These are phyloP conservation scores for Cyclotella baltica DNA, from an alignment of 108 stramenopile genomes.

Conservation along the genomic window DNA sequence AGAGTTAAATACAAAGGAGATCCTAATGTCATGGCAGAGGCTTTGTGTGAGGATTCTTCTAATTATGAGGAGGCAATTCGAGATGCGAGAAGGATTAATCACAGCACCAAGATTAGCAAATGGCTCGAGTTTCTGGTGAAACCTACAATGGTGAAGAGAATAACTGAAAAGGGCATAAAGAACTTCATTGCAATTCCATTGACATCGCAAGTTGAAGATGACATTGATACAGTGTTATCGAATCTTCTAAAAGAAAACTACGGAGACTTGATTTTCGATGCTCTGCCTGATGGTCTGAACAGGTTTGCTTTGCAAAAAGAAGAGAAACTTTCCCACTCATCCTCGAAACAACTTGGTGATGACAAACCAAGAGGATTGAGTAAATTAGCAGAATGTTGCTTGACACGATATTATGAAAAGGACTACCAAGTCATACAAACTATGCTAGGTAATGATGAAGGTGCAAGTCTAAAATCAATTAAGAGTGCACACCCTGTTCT, in stretches of 20 bases:
- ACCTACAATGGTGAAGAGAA: background rate
- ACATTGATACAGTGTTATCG: constrained; percentile 4
- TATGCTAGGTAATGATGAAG: constrained; percentile 21
- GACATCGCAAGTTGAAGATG: background rate
- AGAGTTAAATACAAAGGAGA: constrained; percentile 16
- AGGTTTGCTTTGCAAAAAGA: background rate
- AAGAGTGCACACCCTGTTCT: constrained; percentile 20
- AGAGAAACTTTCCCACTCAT: background rate
- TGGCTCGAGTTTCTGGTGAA: constrained; percentile 34
- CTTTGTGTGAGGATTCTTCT: constrained; percentile 23
- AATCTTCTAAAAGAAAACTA: background rate
- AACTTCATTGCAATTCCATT: constrained; percentile 30
- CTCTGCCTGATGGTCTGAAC: too few relatives aligned
- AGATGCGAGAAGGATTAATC: constrained; percentile 6
- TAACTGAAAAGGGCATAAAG: background rate
- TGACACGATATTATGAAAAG: constrained; percentile 16
- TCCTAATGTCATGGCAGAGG: constrained; percentile 30
- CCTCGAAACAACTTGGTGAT: constrained; percentile 12
- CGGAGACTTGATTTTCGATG: background rate
- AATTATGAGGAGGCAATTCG: background rate
- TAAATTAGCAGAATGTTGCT: constrained; percentile 31
- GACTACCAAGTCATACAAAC: constrained; percentile 34
- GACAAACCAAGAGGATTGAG: background rate
- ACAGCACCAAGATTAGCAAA: constrained; percentile 13
- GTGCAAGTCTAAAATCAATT: constrained; percentile 5